Base-by-base conservation (phyloP, 495 filamentous ascomycete species). In the Neurospora sp. region DNA sequence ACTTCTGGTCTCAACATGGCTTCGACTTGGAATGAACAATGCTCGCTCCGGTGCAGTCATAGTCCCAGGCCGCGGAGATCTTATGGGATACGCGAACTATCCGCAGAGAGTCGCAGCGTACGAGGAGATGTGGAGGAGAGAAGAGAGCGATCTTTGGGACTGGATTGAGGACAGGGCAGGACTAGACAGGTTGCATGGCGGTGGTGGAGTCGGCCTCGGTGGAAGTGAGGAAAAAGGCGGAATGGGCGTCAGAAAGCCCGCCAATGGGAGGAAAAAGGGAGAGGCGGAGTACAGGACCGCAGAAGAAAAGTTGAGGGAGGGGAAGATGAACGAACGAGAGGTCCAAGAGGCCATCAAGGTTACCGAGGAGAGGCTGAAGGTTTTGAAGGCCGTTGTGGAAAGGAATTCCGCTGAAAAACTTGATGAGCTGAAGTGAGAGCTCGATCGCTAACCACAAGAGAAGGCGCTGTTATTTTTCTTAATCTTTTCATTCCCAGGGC, bases 81-180 rank as follows among this genome's bases (percentile, higher is more conserved):
- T 77, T 65, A 81, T 77, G 72, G 76, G 74, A 69, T 78, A 83
- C 74, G 47, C 80, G 73, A 78, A 83, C 78, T 79, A 83, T 75
- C 87, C 94, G 8, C 89, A 94, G 73, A 87, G 93, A 7, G 78
- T 92, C 20, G 90, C 89, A 35, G 95, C 94, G 7, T 99, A 98
- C 79, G 95, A 98, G 74, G 91, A 97, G 81, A 90, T 97, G 76
- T 99, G 96, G 96, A 87, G 89, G 20, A 83, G 88, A 20, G 96
- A 98, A 77, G 96, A 99, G 78, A 93, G 89, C 75, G 93, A 94
- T 71, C 83, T 99, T 9, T 99, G 96, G 96, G 90, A 92, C 69
- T 99, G 96, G 96, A 83, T 99, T 12, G 96, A 99, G 76, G 92
- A 98, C 72, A 85, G 96, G 14, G 89, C 92, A 1, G 93, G 92